Base-by-base conservation (phyloP, 2,329 filamentous ascomycete species). In the Venturiaceae sp. region DNA sequence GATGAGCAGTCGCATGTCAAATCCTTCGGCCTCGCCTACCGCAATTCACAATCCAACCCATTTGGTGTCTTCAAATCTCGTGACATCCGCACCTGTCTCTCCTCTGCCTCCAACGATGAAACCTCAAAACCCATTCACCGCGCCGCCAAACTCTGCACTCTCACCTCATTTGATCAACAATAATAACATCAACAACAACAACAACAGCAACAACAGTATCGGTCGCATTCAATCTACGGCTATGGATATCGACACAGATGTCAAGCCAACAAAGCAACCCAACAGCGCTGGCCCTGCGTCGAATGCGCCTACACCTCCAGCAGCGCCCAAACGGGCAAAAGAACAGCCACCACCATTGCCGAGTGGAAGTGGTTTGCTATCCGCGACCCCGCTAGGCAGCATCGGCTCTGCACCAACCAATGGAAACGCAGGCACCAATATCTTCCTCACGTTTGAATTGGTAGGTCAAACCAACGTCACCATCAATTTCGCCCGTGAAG, bases 401-500 rank as follows among this genome's bases (percentile, higher is more conserved):
- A 74, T 78, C 52, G 69, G 71, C 41, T 68, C 69, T n/a, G 73
- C 72, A 52, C 74, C 73, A 26, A 73, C 77, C 50, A 71, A 75
- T 77, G 59, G 83, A 82, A 2, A 47, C 9, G 62, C 65, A 46
- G 70, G 67, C 46, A 66, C 91, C 85, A 41, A 95, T 84, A 96
- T 99, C 62, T 82, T 95, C 57, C 80, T 99, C 19, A 85, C 88
- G 58, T 86, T 99, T 59, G 84, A 88, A 0, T 80, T 99, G 39
- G 83, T 86, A 60, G 89, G 90, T 41, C 85, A 89, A 65, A 87
- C 83, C 36, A 96, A 96, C 70, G 90, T 92, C 64, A 92, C 95
- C 61, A 84, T 99, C 74, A 97, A 97, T 71, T 96, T 97, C 64
- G 92, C 92, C 67, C 89, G 90, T 47, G 80, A 97, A 72, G 94